Base-by-base conservation (phyloP, 805 yeast genomes). In the Nakazawaea wyomingensis region DNA sequence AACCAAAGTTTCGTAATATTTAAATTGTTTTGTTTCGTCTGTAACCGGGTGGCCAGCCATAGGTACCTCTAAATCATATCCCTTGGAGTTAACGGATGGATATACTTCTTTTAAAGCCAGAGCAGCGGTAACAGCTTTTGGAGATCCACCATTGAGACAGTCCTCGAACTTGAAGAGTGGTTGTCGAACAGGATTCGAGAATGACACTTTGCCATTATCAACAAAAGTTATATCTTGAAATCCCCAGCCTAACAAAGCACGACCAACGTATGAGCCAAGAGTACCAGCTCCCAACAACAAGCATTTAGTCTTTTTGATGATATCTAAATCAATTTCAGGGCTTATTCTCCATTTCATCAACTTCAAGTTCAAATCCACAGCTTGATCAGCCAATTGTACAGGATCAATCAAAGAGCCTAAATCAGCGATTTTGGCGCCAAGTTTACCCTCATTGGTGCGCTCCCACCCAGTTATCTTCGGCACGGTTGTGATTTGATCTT, bases 341-440 rank as follows among this genome's bases (percentile, higher is more conserved):
- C 86, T 88, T 14, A 93, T 76, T 51, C 99, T 72, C 99, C 99
- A 93, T 57, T 89, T 88, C 99, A 93, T 93, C 35, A 93, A 67
- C 63, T 87, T 86, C 46, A 93, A 67, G 56, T 93, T 93, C 44
- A 93, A 71, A 59, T 90, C 96, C 5, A 89, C 90, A 0, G 97
- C 91, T 61, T 95, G 98, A 47, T 83, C 85, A 0, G 96, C 91
- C 18, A 93, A 66, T 50, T 84, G 81, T 10, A 69, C 49, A 0
- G 99, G 99, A 57, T 91, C 81, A 29, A 91, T 78, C 34, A 93
- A 66, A 0, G 88, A 64, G 1, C 93, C 89, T 43, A 93, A 61
- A 58, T 95, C 93, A 0, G 95, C 89, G 17, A 82, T 51, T 54
- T 88, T 87, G 1, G 98, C 96, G 0, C 83, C 82, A 11, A 90